Evolutionary conservation across 192 early-diverging fungal genomes (phyloP).

Genomic region (Coemansia asiatica): DNA sequence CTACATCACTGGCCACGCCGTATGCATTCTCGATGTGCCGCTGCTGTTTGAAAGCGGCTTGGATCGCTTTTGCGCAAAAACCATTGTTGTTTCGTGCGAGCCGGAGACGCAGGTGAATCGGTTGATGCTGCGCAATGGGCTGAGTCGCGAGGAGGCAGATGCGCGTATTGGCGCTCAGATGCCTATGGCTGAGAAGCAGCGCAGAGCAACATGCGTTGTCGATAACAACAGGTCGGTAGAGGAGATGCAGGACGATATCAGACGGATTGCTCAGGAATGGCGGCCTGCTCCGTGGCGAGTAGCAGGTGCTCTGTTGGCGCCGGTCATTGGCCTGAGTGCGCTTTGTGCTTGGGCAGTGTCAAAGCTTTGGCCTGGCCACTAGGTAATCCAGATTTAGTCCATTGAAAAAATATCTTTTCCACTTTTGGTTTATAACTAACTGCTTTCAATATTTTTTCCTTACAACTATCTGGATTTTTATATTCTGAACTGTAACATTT

Average conservation of each 20-base stretch:
- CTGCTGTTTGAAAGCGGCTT: constrained; percentile 85
- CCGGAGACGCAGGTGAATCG: constrained; percentile 70
- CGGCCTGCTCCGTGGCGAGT: constrained; percentile 27
- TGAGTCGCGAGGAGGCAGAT: constrained; percentile 57
- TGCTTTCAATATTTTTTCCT: neutral
- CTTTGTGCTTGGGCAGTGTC: constrained; percentile 28
- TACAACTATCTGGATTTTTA: neutral
- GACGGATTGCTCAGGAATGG: constrained; percentile 22
- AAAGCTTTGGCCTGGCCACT: constrained; percentile 18
- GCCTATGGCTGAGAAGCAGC: constrained; percentile 74
- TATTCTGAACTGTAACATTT: no score
- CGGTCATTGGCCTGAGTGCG: constrained; percentile 23
- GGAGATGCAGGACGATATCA: constrained; percentile 38
- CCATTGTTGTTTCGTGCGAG: constrained; percentile 77
- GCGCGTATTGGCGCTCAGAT: constrained; percentile 85
- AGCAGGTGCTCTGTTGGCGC: constrained; percentile 29
- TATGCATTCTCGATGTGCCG: constrained; percentile 91
- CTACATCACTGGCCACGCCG: constrained; percentile 67
- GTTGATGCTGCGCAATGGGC: constrained; percentile 69
- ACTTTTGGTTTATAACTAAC: neutral
- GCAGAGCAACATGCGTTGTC: constrained; percentile 78
- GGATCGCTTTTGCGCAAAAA: constrained; percentile 66
- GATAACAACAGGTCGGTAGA: constrained; percentile 74
- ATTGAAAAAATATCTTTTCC: neutral
- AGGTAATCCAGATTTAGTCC: neutral